These are phyloP conservation scores for Heliamphora exappendiculata DNA, from an alignment of 148 eudicot species.

Conservation along the genomic window DNA sequence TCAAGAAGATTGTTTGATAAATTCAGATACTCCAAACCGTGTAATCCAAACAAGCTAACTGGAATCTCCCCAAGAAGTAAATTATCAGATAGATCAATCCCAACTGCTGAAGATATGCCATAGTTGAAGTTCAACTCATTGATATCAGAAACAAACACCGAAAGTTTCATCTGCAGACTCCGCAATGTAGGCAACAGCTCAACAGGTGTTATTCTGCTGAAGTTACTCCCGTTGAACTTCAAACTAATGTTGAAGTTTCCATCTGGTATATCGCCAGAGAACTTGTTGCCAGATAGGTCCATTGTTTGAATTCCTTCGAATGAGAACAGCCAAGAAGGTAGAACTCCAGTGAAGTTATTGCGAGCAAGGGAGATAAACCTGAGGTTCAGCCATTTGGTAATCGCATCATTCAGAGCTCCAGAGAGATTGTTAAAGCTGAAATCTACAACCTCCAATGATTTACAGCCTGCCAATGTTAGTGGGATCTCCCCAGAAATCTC, in stretches of 20 bases:
- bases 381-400: constrained; percentile 81
- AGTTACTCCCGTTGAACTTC: constrained; percentile 37
- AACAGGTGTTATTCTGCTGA: constrained; percentile 6
- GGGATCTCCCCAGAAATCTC: constrained; percentile 86
- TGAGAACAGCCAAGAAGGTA: constrained; percentile 74
- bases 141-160: constrained; percentile 34
- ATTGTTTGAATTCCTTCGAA: constrained; percentile 56
- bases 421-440: constrained; percentile 83
- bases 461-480: constrained; percentile 91
- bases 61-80: constrained; percentile 60
- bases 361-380: constrained; percentile 68
- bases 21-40: constrained; percentile 71
- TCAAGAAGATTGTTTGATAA: constrained; percentile 59
- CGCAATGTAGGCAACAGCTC: constrained; percentile 20
- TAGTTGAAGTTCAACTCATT: constrained; percentile 59
- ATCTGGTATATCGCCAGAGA: constrained; percentile 70
- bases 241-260: constrained; percentile 56
- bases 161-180: constrained; percentile 37
- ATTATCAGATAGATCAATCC: constrained; percentile 69
- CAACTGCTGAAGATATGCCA: constrained; percentile 42
- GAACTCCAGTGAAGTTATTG: constrained; percentile 63
- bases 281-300: constrained; percentile 68
- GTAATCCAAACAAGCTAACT: constrained; percentile 53
- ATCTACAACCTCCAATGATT: constrained; percentile 82
- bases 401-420: constrained; percentile 71